phyloP scores from a whole-genome alignment of 169 alveolate genomes.

The Eimeria nieschulzi region DNA sequence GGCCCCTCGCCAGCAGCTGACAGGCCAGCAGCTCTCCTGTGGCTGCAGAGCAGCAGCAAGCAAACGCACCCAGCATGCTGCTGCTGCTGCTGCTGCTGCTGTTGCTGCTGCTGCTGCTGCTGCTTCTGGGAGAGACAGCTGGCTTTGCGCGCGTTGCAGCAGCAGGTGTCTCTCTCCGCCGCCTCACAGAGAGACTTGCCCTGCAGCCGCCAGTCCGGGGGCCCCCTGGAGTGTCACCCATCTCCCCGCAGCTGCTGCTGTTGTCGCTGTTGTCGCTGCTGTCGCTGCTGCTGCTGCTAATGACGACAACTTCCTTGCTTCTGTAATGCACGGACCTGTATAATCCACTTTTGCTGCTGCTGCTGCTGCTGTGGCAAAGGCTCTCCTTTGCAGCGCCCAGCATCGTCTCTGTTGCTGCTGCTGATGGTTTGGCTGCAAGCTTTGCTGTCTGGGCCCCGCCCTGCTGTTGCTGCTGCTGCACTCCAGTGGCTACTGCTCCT shows the following conservation, averaged over 20 bases:
- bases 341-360: neutral
- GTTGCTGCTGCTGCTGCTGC: slow-evolving; percentile 43
- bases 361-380: slow-evolving; percentile 16
- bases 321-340: too few relatives aligned
- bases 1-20: neutral
- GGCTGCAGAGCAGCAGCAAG: neutral
- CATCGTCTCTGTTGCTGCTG: neutral
- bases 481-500: slow-evolving; percentile 38
- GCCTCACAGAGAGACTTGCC: too few relatives aligned
- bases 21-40: slow-evolving; percentile 35
- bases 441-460: neutral
- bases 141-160: slow-evolving; percentile 1
- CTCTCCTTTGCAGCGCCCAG: neutral
- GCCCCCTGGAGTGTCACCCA: neutral
- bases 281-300: slow-evolving; percentile 44
- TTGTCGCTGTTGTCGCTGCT: slow-evolving; percentile 19
- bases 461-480: neutral
- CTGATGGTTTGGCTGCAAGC: slow-evolving; percentile 20
- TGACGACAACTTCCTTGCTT: neutral
- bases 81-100: slow-evolving; percentile 9
- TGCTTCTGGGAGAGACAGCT: neutral
- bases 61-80: slow-evolving; percentile 12
- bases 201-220: too few relatives aligned
- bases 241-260: neutral
- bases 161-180: too few relatives aligned